Base-by-base conservation (phyloP, 148 eudicot species). In the Gaultheria prostrata region DNA sequence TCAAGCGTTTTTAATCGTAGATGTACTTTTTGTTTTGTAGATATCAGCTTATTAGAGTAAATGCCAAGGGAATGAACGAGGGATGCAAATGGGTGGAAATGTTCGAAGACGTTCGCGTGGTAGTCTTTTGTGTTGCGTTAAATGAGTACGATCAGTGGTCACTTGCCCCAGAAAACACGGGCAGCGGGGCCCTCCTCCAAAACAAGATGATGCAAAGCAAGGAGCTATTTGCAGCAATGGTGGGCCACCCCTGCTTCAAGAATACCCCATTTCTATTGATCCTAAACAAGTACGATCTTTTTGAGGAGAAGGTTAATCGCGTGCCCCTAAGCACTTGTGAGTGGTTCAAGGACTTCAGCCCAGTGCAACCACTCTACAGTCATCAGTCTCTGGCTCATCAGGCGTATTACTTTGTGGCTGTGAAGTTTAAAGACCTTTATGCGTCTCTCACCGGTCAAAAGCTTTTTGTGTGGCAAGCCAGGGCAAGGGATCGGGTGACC, bases 21-120 rank as follows among this genome's bases (percentile, higher is more conserved):
- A 18, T 8, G 30, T 59, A n/a, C 11, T 3, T 54, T 32, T 26
- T 24, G 13, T 82, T 67, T 14, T 77, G 32, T 85, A 97, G 99
- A 87, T 97, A 90, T 87, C 95, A 94, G 81, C 91, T 97, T 32
- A 97, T 97, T 78, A 88, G 99, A 87, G 87, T 97, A 83, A 94
- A 97, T 45, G 95, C 99, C 13, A 95, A 89, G 84, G 97, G 97
- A 14, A 91, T 94, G 94, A 92, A 86, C 26, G 97, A 93, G 76
- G 95, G 98, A 0, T 93, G 98, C 93, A 94, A 95, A 86, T 97
- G 98, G 97, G 97, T 94, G 49, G 95, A 94, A 85, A 97, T 94
- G 99, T 97, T 94, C 57, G 98, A 94, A 90, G 99, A 97, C 75
- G 99, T 94, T 50, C 94, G 97, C 30, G 93, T 91, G 26, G 94